Percentiles rank a stretch among this genome's conserved stretches.
These are phyloP conservation scores for Suhomyces yuchorum DNA, from an alignment of 1,139 yeast genomes.

Conservation along the genomic window DNA sequence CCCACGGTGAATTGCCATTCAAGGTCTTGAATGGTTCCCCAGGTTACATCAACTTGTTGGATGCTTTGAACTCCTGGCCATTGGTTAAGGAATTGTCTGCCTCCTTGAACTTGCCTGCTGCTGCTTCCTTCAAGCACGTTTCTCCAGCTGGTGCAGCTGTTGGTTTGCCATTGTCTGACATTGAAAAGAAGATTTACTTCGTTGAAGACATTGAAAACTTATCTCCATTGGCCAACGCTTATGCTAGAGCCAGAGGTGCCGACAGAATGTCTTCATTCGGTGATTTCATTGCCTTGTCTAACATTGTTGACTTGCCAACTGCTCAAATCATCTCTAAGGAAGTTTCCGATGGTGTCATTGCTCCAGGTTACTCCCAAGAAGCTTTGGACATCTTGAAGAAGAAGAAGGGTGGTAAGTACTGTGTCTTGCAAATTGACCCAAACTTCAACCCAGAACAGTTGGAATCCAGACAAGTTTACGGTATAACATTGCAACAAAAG, in stretches of 20 bases:
- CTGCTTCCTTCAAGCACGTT: constrained; percentile 98
- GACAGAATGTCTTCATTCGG: constrained; percentile 99
- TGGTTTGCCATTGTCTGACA: constrained; percentile 86
- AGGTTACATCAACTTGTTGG: constrained; percentile 93
- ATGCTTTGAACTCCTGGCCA: constrained; percentile 98
- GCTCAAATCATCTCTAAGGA: constrained; percentile 97
- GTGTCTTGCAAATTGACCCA: constrained; percentile 94
- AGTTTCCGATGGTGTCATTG: constrained; percentile 97
- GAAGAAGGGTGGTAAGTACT: constrained; percentile 97
- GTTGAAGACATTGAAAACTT: constrained; percentile 92
- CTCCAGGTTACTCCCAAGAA: constrained; percentile 93
- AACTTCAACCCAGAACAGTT: constrained; percentile 77
- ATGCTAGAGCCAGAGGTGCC: constrained; percentile 99
- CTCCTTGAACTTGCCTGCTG: constrained; percentile 93
- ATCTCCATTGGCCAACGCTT: constrained; percentile 95
- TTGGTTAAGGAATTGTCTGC: constrained; percentile 95
- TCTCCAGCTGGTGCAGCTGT: constrained; percentile 99
- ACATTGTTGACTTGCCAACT: constrained; percentile 93
- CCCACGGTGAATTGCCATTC: constrained; percentile 87
- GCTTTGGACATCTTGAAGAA: constrained; percentile 85
- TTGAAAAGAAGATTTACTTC: constrained; percentile 93
- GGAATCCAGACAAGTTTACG: constrained; percentile 95
- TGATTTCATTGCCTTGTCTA: constrained; percentile 95
- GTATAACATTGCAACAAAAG: constrained; percentile 92
- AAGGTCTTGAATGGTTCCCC: constrained; percentile 93